These are phyloP conservation scores for Tetrahymena thermophila DNA, from an alignment of 73 alveolate species.

Conservation along the genomic window DNA sequence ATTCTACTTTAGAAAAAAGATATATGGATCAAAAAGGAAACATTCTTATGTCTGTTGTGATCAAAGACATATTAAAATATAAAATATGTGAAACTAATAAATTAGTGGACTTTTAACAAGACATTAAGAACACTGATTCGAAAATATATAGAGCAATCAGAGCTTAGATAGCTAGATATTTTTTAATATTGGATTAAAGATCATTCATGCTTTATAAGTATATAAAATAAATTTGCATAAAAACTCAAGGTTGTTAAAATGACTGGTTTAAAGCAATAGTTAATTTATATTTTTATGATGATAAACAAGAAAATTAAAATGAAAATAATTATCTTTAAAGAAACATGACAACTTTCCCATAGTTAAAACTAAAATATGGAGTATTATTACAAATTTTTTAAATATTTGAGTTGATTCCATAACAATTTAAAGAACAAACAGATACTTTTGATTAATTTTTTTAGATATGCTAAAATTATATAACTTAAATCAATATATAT, in stretches of 20 bases:
- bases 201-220: background rate
- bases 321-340: no score
- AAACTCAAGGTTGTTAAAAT: background rate
- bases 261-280: background rate
- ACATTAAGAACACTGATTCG: background rate
- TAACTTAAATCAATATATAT: background rate
- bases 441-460: background rate
- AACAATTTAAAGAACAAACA: no score
- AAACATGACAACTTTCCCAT: background rate
- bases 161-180: background rate
- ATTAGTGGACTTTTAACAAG: background rate
- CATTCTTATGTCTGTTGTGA: background rate
- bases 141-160: background rate
- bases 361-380: background rate
- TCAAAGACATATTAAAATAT: background rate
- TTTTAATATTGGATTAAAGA: background rate
- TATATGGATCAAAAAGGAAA: background rate
- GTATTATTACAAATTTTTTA: no score
- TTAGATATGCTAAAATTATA: background rate
- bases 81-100: background rate
- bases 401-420: background rate
- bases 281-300: no score
- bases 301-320: no score
- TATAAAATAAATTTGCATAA: background rate
- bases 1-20: background rate